Evolutionary conservation across 257 asterid species (phyloP).

Genomic region (Paulownia fortunei): DNA sequence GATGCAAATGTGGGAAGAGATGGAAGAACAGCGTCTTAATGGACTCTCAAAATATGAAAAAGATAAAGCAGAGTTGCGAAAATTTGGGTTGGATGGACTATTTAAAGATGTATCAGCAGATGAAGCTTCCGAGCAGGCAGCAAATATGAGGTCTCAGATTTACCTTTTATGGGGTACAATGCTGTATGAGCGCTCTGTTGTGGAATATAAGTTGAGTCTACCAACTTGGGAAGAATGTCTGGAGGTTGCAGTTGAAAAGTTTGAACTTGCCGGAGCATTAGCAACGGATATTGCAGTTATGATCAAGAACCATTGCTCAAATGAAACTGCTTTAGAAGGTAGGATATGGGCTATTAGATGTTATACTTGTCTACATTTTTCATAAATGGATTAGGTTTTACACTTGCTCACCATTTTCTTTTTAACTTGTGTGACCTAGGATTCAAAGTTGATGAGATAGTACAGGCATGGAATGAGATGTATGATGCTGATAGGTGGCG

Average conservation of each 20-base stretch:
- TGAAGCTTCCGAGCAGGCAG: slow-evolving; percentile 72
- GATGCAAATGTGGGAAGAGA: slow-evolving; percentile 91
- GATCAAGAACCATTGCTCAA: slow-evolving; percentile 97
- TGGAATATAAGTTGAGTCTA: slow-evolving; percentile 80
- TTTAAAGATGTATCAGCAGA: slow-evolving; percentile 61
- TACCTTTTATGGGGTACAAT: slow-evolving; percentile 89
- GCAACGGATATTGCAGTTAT: slow-evolving; percentile 85
- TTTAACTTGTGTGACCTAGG: slow-evolving; percentile 48
- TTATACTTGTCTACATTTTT: not conserved
- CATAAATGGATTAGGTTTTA: slow-evolving; percentile 11
- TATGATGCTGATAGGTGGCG: slow-evolving; percentile 91
- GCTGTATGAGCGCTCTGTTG: slow-evolving; percentile 91
- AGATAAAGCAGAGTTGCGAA: slow-evolving; percentile 61
- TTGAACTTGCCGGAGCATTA: slow-evolving; percentile 88
- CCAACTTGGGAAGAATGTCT: slow-evolving; percentile 96
- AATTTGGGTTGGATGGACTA: slow-evolving; percentile 67
- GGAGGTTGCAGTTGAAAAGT: slow-evolving; percentile 93
- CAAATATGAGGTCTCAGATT: slow-evolving; percentile 77
- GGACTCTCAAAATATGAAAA: slow-evolving; percentile 77
- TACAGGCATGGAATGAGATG: slow-evolving; percentile 99
- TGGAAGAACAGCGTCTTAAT: slow-evolving; percentile 89
- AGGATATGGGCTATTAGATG: not conserved
- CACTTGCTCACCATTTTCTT: slow-evolving; percentile 27
- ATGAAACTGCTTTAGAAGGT: slow-evolving; percentile 95
- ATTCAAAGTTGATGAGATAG: slow-evolving; percentile 92